Evolutionary conservation across 2,329 filamentous ascomycete genomes (phyloP), one percentile per base, ranked within the genome.

Genomic region (Cladosporium sp.): DNA sequence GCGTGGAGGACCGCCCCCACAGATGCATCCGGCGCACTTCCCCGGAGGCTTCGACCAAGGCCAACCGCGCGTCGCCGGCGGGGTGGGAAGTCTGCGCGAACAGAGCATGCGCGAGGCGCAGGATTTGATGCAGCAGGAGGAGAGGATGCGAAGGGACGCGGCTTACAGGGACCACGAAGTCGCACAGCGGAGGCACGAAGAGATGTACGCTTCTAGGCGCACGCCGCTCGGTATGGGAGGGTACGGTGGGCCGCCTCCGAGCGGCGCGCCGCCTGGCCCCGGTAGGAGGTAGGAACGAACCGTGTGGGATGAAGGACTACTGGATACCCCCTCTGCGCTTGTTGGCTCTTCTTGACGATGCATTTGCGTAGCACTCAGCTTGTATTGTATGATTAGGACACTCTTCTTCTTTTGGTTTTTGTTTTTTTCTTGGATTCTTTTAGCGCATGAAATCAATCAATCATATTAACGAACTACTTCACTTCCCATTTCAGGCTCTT

Each of bases 81-180:
- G 44, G 20, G 43, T 50, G 47, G 45, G 50, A 15, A 32, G 57
- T n/a, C 52, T 61, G 22, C 47, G 60, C 18, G 60, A 61, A 30
- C 55, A 61, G 43, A 54, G 59, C 13, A 52, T 55, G 49, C 51
- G 58, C 27, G 60, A 63, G 38, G 51, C 53, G 2, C 59, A 62
- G 40, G 56, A 54, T 30, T 47, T 50, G 7, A 57, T 58, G 50
- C 51, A 51, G 29, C 44, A 52, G 17, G 56, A 54, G 37, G 52
- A 54, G 36, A 39, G 47, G 20, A 24, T 50, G 27, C 32, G 48
- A 15, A 42, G 50, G 15, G 44, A 50, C 18, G 42, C 41, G 13
- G 18, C 22, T 7, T 47, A 37, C 24, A 39, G 49, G 39, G 43
- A 56, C 3, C 52, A 54, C 12, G 53, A 56, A 18, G 44, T 60